Evolutionary conservation across 2,329 filamentous ascomycete species (phyloP), one percentile per base, ranked within the genome.

Genomic region (Colletotrichum zoysiae): DNA sequence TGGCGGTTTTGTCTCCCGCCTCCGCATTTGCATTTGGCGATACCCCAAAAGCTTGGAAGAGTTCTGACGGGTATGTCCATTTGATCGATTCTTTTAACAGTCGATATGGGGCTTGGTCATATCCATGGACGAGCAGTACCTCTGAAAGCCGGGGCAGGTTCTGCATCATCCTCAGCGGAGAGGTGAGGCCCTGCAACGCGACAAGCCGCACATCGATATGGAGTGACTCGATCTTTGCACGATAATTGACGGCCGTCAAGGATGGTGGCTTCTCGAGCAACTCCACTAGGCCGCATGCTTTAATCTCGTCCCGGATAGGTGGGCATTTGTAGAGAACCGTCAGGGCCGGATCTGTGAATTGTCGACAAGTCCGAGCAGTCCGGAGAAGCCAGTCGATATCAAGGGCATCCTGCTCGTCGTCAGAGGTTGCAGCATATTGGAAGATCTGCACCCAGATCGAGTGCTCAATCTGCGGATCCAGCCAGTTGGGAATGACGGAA

Each of bases 301-400:
- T 86, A 67, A 79, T 76, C 66, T 82, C 76, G 46, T 77, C 81
- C 70, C 87, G 85, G 56, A 96, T 83, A 1, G 90, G 90, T 11
- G 93, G 93, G 6, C 85, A 89, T 58, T 87, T 85, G 78, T 96
- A 96, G 6, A 97, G 84, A 1, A 89, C 91, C 6, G 90, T 90
- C 62, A 96, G 81, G 1, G 93, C 93, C 6, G 94, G 92, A 76
- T 95, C 93, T 0, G 88, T 83, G 69, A 95, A 94, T 2, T 85
- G 80, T 62, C 85, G 88, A 75, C 91, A 95, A 20, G 90, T 82
- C 2, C 86, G 84, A 46, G 92, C 89, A 56, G 88, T 83, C n/a
- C 85, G 84, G 12, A 92, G 80, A 8, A 97, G 87, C 92, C 92
- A 94, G 76, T 85, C 84, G 16, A 84, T 85, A 76, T 84, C 83